Evolutionary conservation across 176 grass and related monocot genomes (phyloP), one percentile per base, ranked within the genome.

Genomic region (Ampelocalamus luodianensis): DNA sequence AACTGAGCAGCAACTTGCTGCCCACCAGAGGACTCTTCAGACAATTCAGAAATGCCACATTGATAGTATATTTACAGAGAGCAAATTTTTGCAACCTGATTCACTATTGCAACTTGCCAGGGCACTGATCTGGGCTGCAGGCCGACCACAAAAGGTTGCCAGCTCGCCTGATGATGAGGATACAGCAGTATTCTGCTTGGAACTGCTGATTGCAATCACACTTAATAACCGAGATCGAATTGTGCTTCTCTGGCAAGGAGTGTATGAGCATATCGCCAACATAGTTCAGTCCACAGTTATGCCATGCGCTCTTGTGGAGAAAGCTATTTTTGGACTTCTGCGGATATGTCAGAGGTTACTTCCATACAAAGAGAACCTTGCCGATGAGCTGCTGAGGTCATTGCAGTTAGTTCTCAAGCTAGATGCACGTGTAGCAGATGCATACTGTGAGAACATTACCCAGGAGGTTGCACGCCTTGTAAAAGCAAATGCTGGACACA

Each of bases 11-110:
- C 97, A 99, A 86, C 91, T 99, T 88, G 91, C 88, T 46, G 97
- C 97, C 48, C 97, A 99, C 68, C 93, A 99, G 85, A 93, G 93
- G 69, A 99, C 97, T 36, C 93, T 99, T 50, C 93, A 96, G 61
- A 99, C 94, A 72, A 96, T 99, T 60, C 92, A 99, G 81, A 96
- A 99, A 70, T 99, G 97, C 62, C 97, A 72, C 68, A 99, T 99
- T 45, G 93, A 99, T 87, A 84, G 86, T 72, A 96, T 99, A 85
- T 99, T 99, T 72, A 96, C 91, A 53, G 92, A 99, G 84, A 96
- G 93, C 91, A 99, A 96, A 76, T 92, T 96, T 64, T 74, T 99
- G 66, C 91, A 96, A 66, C 88, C 90, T 75, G 97, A 96, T 86
- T 99, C 97, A 64, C 81, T 99, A 3, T 78, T 94, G 71, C 97